Percentiles rank a stretch among this genome's conserved stretches.
Conservation (phyloP, 2,329 filamentous ascomycete genomes). For the Aspergillus piperis region DNA sequence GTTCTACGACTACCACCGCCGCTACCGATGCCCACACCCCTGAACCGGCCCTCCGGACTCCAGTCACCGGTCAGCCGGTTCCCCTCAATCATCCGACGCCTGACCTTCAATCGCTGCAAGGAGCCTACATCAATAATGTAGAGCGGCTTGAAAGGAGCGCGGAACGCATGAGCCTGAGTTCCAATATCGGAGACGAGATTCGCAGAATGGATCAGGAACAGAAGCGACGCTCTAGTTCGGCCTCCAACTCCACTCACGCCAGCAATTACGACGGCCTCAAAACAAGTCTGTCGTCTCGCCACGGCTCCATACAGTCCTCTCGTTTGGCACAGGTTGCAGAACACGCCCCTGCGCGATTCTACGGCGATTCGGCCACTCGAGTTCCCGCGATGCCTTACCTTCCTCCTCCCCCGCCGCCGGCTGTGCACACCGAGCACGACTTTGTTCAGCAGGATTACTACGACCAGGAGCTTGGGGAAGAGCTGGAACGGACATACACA, state of each 20-base stretch:
- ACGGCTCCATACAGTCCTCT: conserved; percentile 46
- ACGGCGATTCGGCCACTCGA: conserved; percentile 9
- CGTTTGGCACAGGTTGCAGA: conserved; percentile 44
- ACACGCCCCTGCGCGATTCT: conserved; percentile 37
- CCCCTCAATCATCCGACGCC: conserved; percentile 52
- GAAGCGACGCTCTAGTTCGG: conserved; percentile 44
- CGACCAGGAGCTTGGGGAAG: conserved; percentile 15
- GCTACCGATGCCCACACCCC: conserved; percentile 21
- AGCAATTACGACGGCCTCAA: conserved; percentile 45
- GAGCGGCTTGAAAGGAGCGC: conserved; percentile 52
- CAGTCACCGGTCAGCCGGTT: conserved; percentile 44
- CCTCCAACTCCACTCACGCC: conserved; percentile 45
- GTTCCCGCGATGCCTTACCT: conserved; percentile 23
- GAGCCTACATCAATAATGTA: conserved; percentile 53
- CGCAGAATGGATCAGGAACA: conserved; percentile 49
- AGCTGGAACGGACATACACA: conserved; percentile 38
- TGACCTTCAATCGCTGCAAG: conserved; percentile 53
- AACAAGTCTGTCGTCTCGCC: conserved; percentile 41
- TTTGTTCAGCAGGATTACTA: conserved; percentile 23
- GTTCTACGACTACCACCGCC: conserved; percentile 9
- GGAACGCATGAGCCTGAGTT: conserved; percentile 50
- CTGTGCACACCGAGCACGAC: conserved; percentile 9
- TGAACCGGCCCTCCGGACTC: conserved; percentile 40
- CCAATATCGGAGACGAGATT: conserved; percentile 49
- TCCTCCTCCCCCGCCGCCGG: conserved; percentile 16